These are phyloP conservation scores for Orbilia quercus DNA, from an alignment of 2,329 filamentous ascomycete genomes.

Conservation along the genomic window DNA sequence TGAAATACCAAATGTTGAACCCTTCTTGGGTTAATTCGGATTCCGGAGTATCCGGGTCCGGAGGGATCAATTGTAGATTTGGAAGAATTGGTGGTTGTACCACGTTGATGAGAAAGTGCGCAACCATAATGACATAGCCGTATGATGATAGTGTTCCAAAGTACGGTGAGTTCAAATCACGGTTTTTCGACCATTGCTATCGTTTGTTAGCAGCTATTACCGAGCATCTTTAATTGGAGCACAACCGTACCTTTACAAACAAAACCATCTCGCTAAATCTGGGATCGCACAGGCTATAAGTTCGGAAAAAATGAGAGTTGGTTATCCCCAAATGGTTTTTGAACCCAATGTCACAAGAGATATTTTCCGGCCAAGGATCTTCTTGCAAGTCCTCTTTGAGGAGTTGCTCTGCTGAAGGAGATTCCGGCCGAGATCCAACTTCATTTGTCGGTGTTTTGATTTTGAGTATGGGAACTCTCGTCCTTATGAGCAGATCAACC, in stretches of 20 bases:
- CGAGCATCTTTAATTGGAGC: not conserved
- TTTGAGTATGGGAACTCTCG: conserved; percentile 87
- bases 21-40: conserved; percentile 67
- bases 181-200: conserved; percentile 81
- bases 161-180: conserved; percentile 87
- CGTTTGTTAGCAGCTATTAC: conserved; percentile 11
- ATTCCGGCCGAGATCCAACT: conserved; percentile 10
- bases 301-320: conserved; percentile 83
- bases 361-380: conserved; percentile 56
- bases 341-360: conserved; percentile 85
- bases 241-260: conserved; percentile 76
- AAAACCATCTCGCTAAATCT: conserved; percentile 82
- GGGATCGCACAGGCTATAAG: conserved; percentile 81
- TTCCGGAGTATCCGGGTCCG: conserved; percentile 50
- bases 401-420: conserved; percentile 39
- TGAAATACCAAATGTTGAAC: conserved; percentile 79
- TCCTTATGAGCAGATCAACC: conserved; percentile 79
- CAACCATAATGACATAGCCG: conserved; percentile 89
- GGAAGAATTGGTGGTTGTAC: conserved; percentile 82
- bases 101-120: conserved; percentile 89
- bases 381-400: conserved; percentile 40
- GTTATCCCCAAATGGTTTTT: conserved; percentile 80
- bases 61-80: conserved; percentile 76
- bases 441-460: conserved; percentile 66
- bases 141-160: conserved; percentile 83